These are phyloP conservation scores for Melaleuca alternifolia DNA, from an alignment of 345 rosid genomes.

Conservation along the genomic window DNA sequence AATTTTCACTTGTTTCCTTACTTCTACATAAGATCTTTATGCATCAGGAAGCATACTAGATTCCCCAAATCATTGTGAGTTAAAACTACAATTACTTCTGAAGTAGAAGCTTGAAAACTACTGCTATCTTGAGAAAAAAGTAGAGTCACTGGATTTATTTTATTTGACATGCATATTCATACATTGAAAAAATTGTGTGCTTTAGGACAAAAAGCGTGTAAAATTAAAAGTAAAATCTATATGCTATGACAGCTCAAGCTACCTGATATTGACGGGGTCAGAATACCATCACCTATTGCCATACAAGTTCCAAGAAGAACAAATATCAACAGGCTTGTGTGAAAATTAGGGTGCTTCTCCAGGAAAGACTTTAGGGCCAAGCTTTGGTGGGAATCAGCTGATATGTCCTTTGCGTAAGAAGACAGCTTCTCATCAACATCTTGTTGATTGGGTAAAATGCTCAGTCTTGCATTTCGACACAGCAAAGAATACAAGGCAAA, in stretches of 20 bases:
- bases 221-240: background rate
- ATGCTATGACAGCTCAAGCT: background rate
- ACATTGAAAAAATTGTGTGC: background rate
- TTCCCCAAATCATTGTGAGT: background rate
- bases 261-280: slow-evolving; percentile 92
- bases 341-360: slow-evolving; percentile 44
- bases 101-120: background rate
- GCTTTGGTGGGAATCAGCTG: slow-evolving; percentile 38
- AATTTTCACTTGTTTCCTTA: background rate
- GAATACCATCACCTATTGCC: slow-evolving; percentile 71
- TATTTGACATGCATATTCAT: background rate
- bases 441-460: slow-evolving; percentile 80
- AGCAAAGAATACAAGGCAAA: slow-evolving; percentile 88
- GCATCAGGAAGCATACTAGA: background rate
- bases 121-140: background rate
- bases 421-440: slow-evolving; percentile 67
- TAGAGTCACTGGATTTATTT: background rate
- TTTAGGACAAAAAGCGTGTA: background rate
- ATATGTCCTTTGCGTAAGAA: slow-evolving; percentile 35
- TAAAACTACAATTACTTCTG: background rate
- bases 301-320: slow-evolving; percentile 71
- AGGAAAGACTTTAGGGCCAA: slow-evolving; percentile 41
- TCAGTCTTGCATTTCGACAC: slow-evolving; percentile 61
- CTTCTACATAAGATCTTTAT: background rate
- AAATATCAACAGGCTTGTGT: slow-evolving; percentile 39